Base-by-base conservation (phyloP, 208 protist species). In the Trypanosoma rangeli region DNA sequence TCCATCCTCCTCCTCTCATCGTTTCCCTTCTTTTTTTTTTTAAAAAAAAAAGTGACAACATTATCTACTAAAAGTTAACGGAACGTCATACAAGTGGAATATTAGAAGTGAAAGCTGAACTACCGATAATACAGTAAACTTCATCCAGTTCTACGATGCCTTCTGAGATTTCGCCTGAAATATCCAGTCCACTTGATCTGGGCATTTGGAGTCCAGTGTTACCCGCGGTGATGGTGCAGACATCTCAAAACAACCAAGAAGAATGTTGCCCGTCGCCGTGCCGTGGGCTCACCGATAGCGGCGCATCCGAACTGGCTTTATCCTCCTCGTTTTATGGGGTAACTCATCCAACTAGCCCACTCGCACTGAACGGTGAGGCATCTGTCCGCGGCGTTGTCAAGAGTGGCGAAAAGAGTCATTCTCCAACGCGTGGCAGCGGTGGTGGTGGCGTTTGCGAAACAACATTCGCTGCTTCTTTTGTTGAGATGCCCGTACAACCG, bases 11-110 rank as follows among this genome's bases (percentile, higher is more conserved):
- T 35, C 31, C 31, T 35, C 31, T 58, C 31, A 18, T 28, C 35
- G 35, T 35, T 58, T 28, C 4, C 24, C 37, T 35, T 35, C 31
- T 53, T 29, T 64, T 57, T 37, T 22, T 67, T 56, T 52, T 67
- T 24, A 15, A 53, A n/a, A 12, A 53, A 24, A 53, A 5, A 53
- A 18, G 22, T 26, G 49, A n/a, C 22, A 20, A 18, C 42, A 46
- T 46, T 46, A 1, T 46, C 8, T 18, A 18, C 42, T 46, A 46
- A 1, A 46, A 46, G 15, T 15, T 37, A 46, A 46, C 8, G 13
- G 42, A 9, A 46, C 3, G 13, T 46, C 8, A 18, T 1, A 46
- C 13, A 18, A 46, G 5, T 10, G 42, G 42, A 46, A 3, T 3
- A 3, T 3, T 46, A 46, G 2, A 46, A 1, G 42, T 1, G 42